Conservation (phyloP, 2,329 filamentous ascomycete genomes). For the Scleromitrula shiraiana region DNA sequence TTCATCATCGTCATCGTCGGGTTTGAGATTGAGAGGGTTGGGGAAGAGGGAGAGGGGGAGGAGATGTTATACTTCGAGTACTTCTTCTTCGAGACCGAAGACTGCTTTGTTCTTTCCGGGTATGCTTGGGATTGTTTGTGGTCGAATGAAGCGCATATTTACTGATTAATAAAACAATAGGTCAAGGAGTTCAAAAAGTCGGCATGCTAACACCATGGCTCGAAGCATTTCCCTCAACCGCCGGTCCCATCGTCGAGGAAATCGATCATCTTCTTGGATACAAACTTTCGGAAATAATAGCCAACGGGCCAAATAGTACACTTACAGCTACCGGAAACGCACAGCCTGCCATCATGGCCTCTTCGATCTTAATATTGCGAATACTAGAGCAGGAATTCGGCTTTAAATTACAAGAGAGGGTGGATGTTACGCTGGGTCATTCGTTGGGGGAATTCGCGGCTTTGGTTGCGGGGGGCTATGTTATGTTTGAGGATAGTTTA, state of each 20-base stretch:
- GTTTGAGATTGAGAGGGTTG: too few species aligned
- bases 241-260: slow-evolving; percentile 70
- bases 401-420: slow-evolving; percentile 61
- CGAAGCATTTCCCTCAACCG: slow-evolving; percentile 73
- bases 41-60: too few species aligned
- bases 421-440: slow-evolving; percentile 82
- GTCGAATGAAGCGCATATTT: neutral
- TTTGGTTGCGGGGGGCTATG: slow-evolving; percentile 74
- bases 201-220: slow-evolving; percentile 85
- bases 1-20: too few species aligned
- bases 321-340: slow-evolving; percentile 81
- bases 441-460: slow-evolving; percentile 91
- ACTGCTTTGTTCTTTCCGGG: slow-evolving; percentile 34
- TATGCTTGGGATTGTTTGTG: slow-evolving; percentile 15
- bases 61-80: neutral
- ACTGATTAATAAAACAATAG: slow-evolving; percentile 35
- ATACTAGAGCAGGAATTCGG: slow-evolving; percentile 80
- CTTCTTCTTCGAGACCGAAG: slow-evolving; percentile 19
- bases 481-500: slow-evolving; percentile 70
- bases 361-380: slow-evolving; percentile 80
- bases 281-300: slow-evolving; percentile 70
- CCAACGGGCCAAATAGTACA: slow-evolving; percentile 65
- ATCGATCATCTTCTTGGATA: slow-evolving; percentile 72
- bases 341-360: slow-evolving; percentile 94
- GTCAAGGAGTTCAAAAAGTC: slow-evolving; percentile 82